Conservation (phyloP, 2,329 filamentous ascomycete genomes). For the Aspergillus fumigatiaffinis region DNA sequence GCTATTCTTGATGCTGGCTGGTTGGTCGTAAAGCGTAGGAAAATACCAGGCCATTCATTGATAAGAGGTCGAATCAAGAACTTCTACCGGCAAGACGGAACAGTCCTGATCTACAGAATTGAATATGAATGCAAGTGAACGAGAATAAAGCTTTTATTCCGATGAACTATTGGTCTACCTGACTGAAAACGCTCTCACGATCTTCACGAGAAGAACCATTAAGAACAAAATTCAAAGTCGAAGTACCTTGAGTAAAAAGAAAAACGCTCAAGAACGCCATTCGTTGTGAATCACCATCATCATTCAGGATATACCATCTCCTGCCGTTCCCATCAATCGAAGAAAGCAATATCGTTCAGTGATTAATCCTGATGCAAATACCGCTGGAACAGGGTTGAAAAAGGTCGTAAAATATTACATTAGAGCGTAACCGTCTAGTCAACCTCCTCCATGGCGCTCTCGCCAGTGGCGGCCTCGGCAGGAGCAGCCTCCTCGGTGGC, state of each 20-base stretch:
- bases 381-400: slow-evolving; percentile 9
- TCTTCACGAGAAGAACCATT: not conserved
- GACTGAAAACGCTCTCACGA: not conserved
- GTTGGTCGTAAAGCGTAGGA: not conserved
- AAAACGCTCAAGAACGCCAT: slow-evolving; percentile 25
- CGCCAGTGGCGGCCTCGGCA: slow-evolving; percentile 63
- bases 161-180: not conserved
- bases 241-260: slow-evolving; percentile 1
- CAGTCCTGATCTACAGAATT: not conserved
- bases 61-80: not conserved
- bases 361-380: slow-evolving; percentile 9
- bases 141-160: not conserved
- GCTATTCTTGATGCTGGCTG: not conserved
- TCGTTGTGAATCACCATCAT: slow-evolving; percentile 14
- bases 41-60: not conserved
- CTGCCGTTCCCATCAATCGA: slow-evolving; percentile 9
- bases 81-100: not conserved
- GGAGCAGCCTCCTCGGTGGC: slow-evolving; percentile 56
- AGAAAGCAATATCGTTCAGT: slow-evolving; percentile 14
- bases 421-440: slow-evolving; percentile 60
- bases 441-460: slow-evolving; percentile 99
- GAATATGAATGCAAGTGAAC: not conserved
- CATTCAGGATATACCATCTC: slow-evolving; percentile 12
- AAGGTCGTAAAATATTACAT: slow-evolving; percentile 12
- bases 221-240: not conserved